Evolutionary conservation across 257 asterid species (phyloP).

Genomic region (Ligustrum vulgare): DNA sequence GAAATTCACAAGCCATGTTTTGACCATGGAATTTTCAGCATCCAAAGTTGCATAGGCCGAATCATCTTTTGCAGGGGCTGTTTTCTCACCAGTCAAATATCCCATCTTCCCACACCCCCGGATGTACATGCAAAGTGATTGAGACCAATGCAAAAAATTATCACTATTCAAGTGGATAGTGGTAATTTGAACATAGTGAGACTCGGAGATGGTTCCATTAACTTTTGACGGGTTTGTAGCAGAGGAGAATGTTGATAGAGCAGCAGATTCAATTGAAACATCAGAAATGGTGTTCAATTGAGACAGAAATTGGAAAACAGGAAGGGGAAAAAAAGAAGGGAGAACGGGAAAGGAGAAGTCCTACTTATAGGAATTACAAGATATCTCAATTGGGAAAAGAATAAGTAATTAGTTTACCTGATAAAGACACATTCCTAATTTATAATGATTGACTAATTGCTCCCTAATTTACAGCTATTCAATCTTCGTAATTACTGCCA

Average conservation of each 20-base stretch:
- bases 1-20: background rate
- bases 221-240: no score
- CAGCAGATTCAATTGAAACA: no score
- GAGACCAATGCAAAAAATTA: background rate
- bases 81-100: background rate
- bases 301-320: no score
- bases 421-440: background rate
- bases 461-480: background rate
- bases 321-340: no score
- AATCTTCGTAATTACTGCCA: no score
- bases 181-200: background rate
- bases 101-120: background rate
- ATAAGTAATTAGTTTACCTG: background rate
- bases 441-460: background rate
- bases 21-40: background rate
- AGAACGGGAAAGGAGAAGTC: background rate
- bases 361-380: background rate
- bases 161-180: background rate
- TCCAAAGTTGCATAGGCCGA: background rate
- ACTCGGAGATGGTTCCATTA: background rate
- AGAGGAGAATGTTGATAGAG: no score
- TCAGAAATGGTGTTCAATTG: no score
- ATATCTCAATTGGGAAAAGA: background rate
- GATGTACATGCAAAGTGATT: background rate
- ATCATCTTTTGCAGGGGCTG: background rate